A percentile compares a stretch with the other conserved stretches of the same genome.
These are phyloP conservation scores for Bolboschoenoplectus hybrid DNA, from an alignment of 202 grass and related monocot genomes.

Conservation along the genomic window DNA sequence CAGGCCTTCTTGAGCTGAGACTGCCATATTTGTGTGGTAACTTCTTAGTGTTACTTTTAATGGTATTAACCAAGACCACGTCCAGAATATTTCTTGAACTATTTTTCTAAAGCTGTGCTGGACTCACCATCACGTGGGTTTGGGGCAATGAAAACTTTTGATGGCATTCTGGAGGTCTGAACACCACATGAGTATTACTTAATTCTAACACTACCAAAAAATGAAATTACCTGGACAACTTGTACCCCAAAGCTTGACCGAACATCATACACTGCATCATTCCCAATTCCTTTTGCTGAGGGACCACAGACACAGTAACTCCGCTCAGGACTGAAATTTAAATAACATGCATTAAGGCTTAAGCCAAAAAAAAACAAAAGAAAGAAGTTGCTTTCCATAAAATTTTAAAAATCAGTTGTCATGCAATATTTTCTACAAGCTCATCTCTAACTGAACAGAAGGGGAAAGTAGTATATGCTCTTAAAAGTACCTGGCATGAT, in stretches of 20 bases:
- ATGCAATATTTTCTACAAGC: background rate
- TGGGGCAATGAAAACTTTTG: background rate
- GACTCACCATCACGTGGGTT: background rate
- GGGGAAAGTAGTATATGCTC: constrained; percentile 29
- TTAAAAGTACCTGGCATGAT: constrained; percentile 75
- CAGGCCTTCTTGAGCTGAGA: background rate
- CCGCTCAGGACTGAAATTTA: constrained; percentile 76
- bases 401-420: background rate
- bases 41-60: background rate
- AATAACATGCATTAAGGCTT: constrained; percentile 35
- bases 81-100: background rate
- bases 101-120: background rate
- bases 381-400: background rate
- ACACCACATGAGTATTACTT: background rate
- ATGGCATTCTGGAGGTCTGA: background rate
- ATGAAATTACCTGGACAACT: constrained; percentile 80
- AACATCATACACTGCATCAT: constrained; percentile 79
- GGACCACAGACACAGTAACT: constrained; percentile 92
- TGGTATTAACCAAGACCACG: background rate
- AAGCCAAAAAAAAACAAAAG: background rate
- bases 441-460: background rate
- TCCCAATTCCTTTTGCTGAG: constrained; percentile 72
- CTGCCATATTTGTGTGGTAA: background rate
- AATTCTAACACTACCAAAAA: background rate
- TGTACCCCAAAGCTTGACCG: constrained; percentile 89